These are phyloP conservation scores for Primulina eburnea DNA, from an alignment of 257 asterid species.

Conservation along the genomic window DNA sequence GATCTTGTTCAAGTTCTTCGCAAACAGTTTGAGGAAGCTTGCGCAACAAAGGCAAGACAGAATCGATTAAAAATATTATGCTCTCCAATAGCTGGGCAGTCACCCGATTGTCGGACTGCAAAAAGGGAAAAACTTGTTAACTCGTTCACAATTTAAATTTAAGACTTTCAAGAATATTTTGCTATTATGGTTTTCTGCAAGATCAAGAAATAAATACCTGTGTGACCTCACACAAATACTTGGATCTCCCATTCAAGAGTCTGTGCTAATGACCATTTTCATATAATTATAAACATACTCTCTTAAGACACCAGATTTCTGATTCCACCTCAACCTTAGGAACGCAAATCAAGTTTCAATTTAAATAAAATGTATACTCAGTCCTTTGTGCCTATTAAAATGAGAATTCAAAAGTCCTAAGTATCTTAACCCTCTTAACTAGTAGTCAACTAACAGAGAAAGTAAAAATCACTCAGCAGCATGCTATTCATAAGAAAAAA, in stretches of 20 bases:
- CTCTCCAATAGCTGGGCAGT: slow-evolving; percentile 94
- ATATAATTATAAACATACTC: no score
- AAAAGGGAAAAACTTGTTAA: slow-evolving; percentile 25
- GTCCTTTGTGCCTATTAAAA: no score
- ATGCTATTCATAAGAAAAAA: no score
- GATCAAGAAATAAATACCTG: slow-evolving; percentile 15
- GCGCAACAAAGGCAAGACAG: slow-evolving; percentile 85
- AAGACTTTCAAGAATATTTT: slow-evolving; percentile 16
- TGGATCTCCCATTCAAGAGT: not conserved
- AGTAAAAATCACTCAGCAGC: no score
- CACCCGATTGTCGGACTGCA: slow-evolving; percentile 80
- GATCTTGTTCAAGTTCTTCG: slow-evolving; percentile 93
- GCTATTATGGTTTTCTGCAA: slow-evolving; percentile 22
- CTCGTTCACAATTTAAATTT: not conserved
- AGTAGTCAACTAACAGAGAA: no score
- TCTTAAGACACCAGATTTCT: no score
- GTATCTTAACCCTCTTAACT: no score
- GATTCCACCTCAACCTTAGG: no score
- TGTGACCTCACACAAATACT: not conserved
- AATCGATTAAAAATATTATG: slow-evolving; percentile 83
- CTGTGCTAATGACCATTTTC: not conserved
- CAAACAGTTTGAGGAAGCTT: slow-evolving; percentile 73
- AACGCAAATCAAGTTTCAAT: no score
- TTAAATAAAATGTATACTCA: no score
- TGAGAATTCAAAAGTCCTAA: no score